Conservation (phyloP, 2,329 filamentous ascomycete genomes). For the Lasiodiplodia theobromae region DNA sequence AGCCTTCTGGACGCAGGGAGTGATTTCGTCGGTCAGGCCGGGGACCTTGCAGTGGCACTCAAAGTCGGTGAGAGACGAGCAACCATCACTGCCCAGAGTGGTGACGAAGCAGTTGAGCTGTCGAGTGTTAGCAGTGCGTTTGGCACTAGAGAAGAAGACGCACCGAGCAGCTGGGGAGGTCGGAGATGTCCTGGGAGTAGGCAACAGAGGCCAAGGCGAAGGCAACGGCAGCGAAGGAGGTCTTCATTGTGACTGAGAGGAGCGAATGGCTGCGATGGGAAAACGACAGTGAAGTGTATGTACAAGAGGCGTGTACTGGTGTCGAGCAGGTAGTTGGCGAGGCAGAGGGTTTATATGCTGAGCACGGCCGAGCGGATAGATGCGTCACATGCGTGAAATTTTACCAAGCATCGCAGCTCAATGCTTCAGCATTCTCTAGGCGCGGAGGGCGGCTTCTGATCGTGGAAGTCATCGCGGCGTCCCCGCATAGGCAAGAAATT, state of each 20-base stretch:
- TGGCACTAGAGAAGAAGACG: constrained; percentile 32
- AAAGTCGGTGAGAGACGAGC: constrained; percentile 56
- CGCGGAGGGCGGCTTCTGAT: constrained; percentile 31
- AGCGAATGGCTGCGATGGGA: constrained; percentile 18
- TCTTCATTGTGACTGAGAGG: constrained; percentile 45
- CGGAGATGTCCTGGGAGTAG: constrained; percentile 51
- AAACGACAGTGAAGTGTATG: constrained; percentile 20
- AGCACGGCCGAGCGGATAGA: not conserved
- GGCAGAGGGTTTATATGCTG: constrained; percentile 31
- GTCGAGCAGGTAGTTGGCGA: not conserved
- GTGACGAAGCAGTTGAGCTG: constrained; percentile 56
- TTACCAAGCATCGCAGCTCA: constrained; percentile 34
- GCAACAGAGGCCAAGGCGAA: constrained; percentile 54
- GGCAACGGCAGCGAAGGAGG: constrained; percentile 46
- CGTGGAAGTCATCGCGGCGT: constrained; percentile 31
- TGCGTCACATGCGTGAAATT: constrained; percentile 24
- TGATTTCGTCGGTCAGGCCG: constrained; percentile 49
- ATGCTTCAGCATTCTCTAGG: constrained; percentile 19
- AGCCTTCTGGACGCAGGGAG: constrained; percentile 55
- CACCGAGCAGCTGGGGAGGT: constrained; percentile 58
- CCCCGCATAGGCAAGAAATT: constrained; percentile 37
- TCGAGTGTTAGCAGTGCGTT: constrained; percentile 34
- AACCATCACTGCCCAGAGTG: constrained; percentile 53
- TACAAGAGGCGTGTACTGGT: constrained; percentile 17
- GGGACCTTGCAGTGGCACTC: constrained; percentile 58